Evolutionary conservation across 768 basidiomycete species (phyloP).

Genomic region (Lactarius pseudohatsudake): DNA sequence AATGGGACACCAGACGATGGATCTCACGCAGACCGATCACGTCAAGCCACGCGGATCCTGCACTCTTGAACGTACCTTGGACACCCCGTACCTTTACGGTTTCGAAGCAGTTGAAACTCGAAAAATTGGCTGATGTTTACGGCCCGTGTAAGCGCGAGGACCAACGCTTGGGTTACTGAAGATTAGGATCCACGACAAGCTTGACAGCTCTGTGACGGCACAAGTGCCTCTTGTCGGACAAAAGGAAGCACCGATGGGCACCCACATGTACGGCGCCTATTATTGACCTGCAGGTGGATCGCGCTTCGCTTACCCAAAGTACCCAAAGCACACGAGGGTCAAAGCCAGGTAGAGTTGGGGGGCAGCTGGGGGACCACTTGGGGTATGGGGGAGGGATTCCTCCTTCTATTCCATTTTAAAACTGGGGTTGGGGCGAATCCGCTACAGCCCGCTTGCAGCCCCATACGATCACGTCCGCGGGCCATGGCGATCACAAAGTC

Average conservation of each 20-base stretch:
- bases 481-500: background rate
- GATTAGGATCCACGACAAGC: background rate
- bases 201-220: background rate
- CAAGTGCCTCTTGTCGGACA: background rate
- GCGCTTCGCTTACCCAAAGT: background rate
- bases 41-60: background rate
- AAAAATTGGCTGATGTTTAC: background rate
- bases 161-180: background rate
- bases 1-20: background rate
- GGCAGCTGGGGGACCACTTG: background rate
- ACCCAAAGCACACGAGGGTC: background rate
- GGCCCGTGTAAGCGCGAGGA: slow-evolving; percentile 1
- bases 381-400: background rate
- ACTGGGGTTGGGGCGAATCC: background rate
- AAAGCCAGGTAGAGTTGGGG: background rate
- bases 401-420: background rate
- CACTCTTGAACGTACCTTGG: background rate
- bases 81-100: background rate
- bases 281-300: background rate
- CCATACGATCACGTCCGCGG: background rate
- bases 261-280: background rate
- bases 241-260: background rate
- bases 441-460: background rate
- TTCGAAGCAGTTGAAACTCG: background rate
- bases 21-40: background rate